phyloP scores from a whole-genome alignment of 2,329 filamentous ascomycete genomes.

The Trichoderma breve region DNA sequence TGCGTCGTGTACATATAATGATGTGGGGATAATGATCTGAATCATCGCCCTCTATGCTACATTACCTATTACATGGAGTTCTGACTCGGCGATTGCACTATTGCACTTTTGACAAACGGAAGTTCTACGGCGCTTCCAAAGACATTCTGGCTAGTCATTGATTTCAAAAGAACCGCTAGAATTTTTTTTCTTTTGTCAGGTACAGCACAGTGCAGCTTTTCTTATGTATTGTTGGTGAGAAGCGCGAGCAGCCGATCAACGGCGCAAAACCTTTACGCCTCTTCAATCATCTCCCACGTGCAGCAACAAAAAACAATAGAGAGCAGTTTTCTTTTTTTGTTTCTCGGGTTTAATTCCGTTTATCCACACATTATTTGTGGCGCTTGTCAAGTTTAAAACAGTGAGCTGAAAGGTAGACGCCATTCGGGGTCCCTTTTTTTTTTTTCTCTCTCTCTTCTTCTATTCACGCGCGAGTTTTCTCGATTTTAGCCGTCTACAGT shows the following conservation, averaged over 20 bases:
- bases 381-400: constrained; percentile 11
- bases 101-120: neutral
- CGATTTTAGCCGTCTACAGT: neutral
- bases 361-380: neutral
- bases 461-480: neutral
- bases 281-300: constrained; percentile 10
- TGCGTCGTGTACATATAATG: constrained; percentile 1
- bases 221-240: neutral
- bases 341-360: neutral
- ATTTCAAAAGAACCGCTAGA: neutral
- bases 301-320: neutral
- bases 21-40: neutral
- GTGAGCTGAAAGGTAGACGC: constrained; percentile 4
- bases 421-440: neutral
- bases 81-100: neutral
- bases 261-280: constrained; percentile 7
- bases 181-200: neutral
- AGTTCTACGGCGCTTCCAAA: constrained; percentile 7
- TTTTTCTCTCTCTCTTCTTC: neutral
- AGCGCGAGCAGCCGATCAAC: neutral
- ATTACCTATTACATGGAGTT: neutral
- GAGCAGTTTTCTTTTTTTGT: neutral
- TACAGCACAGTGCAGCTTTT: neutral
- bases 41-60: neutral
- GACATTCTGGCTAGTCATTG: neutral